phyloP scores from a whole-genome alignment of 2,329 filamentous ascomycete species.

The Fusarium sacchari region DNA sequence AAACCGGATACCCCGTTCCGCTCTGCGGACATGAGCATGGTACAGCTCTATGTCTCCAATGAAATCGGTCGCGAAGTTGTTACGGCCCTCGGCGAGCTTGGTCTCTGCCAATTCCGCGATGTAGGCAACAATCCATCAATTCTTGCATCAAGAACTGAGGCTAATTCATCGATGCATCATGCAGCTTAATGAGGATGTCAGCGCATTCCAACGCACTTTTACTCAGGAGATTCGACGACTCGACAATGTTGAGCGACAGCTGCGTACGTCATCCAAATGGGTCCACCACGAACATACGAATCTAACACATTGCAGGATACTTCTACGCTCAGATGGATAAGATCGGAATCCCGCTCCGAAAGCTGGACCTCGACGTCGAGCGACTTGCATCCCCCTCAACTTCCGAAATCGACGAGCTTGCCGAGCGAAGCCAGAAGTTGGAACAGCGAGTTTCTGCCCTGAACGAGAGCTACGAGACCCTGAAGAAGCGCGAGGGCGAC shows the following conservation, averaged over 20 bases:
- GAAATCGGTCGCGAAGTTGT: conserved; percentile 99
- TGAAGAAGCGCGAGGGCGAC: conserved; percentile 98
- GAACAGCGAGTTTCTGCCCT: conserved; percentile 91
- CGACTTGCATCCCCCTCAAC: conserved; percentile 88
- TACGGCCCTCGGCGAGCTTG: conserved; percentile 94
- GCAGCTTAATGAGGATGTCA: conserved; percentile 91
- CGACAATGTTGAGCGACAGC: conserved; percentile 97
- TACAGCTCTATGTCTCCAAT: conserved; percentile 98
- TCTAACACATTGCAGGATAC: conserved; percentile 71
- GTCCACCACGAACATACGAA: conserved; percentile 5
- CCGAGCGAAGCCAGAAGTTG: conserved; percentile 89
- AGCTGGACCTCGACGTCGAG: conserved; percentile 90
- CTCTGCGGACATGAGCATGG: conserved; percentile 99
- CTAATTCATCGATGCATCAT: conserved; percentile 24
- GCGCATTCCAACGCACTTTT: conserved; percentile 95
- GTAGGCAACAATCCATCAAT: conserved; percentile 63
- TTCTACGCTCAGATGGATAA: conserved; percentile 98
- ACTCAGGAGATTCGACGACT: conserved; percentile 97
- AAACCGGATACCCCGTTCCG: conserved; percentile 95
- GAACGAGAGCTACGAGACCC: conserved; percentile 97
- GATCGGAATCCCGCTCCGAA: conserved; percentile 83
- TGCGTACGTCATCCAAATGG: conserved; percentile 71
- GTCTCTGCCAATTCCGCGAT: conserved; percentile 96
- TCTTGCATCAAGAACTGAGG: conserved; percentile 7
- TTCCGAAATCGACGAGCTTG: conserved; percentile 94